Evolutionary conservation across 1,139 yeast species (phyloP), one percentile per base, ranked within the genome.

Genomic region (Kluyveromyces marxianus): DNA sequence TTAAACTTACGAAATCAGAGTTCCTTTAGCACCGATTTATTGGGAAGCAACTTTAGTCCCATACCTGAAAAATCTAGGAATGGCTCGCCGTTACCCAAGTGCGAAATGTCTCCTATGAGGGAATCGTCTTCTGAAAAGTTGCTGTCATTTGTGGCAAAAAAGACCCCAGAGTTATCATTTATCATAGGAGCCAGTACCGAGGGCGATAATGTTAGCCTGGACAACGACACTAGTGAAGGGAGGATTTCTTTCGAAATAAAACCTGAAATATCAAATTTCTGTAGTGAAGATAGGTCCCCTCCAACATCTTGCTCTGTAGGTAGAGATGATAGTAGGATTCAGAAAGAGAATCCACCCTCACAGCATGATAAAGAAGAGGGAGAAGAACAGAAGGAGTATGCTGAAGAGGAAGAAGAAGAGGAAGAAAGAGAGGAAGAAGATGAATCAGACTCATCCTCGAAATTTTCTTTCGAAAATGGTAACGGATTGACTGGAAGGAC

Each of bases 401-500:
- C 46, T 3, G 47, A 36, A 3, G 48, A 39, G 10, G 47, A 41
- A 4, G 43, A 39, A 14, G 43, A 45, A 4, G 7, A 6, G 14
- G 14, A 32, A 4, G 34, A 25, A 36, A 30, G 26, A 25, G 50
- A 45, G 14, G 49, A 48, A 24, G 55, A 50, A 5, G 55, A 54
- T 2, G 55, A 53, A 10, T 56, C 57, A 7, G 62, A 55, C 34
- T 55, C 67, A 6, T 66, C 74, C 1, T 74, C 79, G 1, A 77
- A 73, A 47, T 81, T 81, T 55, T 79, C 85, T 0, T 81, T 81
- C 55, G 81, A 79, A 39, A 69, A 72, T 47, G 79, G 76, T 48
- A 66, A 67, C 45, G 69, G 68, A 14, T 42, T 59, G 6, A 76
- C 78, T 25, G 86, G 85, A 2, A 64, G 86, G 54, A 80, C 80